Conservation (phyloP, 1,139 yeast genomes). For the Sugiyamaella castrensis region DNA sequence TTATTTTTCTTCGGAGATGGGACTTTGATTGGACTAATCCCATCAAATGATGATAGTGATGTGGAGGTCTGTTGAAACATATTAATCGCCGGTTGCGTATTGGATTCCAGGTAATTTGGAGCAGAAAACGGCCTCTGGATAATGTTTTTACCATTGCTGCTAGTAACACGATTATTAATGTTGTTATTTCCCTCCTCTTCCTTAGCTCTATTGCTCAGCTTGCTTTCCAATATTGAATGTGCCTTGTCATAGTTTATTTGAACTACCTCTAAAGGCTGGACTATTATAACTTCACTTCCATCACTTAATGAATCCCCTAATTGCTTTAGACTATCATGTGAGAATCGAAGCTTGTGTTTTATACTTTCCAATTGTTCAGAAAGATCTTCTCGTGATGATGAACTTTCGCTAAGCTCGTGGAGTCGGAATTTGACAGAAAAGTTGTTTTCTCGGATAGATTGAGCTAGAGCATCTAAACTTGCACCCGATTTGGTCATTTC, state of each 20-base stretch:
- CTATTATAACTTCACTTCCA: not conserved
- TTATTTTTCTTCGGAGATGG: constrained; percentile 2
- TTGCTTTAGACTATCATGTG: not conserved
- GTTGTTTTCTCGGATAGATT: constrained; percentile 18
- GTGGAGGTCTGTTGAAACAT: not conserved
- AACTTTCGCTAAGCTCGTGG: constrained; percentile 20
- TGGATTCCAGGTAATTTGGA: too few relatives aligned
- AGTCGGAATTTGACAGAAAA: constrained; percentile 23
- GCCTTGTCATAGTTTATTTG: not conserved
- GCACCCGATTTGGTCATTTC: too few relatives aligned
- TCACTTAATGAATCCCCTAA: not conserved
- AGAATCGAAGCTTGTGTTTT: constrained; percentile 1
- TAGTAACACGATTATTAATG: too few relatives aligned
- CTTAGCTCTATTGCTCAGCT: too few relatives aligned
- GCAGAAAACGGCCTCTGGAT: too few relatives aligned
- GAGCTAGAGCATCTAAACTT: not conserved
- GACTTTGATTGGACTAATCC: constrained; percentile 13
- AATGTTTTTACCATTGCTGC: too few relatives aligned
- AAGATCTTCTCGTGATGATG: constrained; percentile 1
- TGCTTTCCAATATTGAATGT: too few relatives aligned
- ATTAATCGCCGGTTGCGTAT: too few relatives aligned
- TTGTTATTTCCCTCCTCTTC: too few relatives aligned
- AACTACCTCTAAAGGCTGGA: constrained; percentile 1
- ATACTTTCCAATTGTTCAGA: constrained; percentile 6
- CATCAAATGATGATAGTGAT: constrained; percentile 9